A percentile compares a stretch with the other conserved stretches of the same genome.
These are phyloP conservation scores for Acorus calamus DNA, from an alignment of 106 monocot species.

Conservation along the genomic window DNA sequence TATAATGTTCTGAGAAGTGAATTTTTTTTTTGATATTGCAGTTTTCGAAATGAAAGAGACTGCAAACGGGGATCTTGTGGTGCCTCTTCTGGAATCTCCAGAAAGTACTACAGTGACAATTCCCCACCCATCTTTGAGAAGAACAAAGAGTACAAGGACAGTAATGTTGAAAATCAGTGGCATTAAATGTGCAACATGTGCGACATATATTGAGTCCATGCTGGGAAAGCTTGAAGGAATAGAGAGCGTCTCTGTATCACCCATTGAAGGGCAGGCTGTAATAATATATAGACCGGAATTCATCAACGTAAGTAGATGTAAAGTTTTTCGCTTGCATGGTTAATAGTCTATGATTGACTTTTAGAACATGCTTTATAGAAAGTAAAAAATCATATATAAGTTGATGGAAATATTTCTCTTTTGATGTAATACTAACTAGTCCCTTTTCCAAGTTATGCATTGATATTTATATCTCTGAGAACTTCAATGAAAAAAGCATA, in stretches of 20 bases:
- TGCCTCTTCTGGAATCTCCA: slow-evolving; percentile 29
- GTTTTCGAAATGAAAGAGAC: slow-evolving; percentile 23
- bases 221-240: slow-evolving; percentile 49
- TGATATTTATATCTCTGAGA: too few species aligned
- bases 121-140: slow-evolving; percentile 3
- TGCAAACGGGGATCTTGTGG: slow-evolving; percentile 26
- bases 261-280: slow-evolving; percentile 63
- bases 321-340: background rate
- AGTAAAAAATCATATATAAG: too few species aligned
- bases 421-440: too few species aligned
- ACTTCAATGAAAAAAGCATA: too few species aligned
- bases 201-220: slow-evolving; percentile 48
- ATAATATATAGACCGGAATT: slow-evolving; percentile 42
- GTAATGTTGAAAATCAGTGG: slow-evolving; percentile 50
- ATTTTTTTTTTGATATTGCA: too few species aligned
- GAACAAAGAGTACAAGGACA: slow-evolving; percentile 29
- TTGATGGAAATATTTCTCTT: too few species aligned
- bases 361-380: too few species aligned
- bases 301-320: slow-evolving; percentile 35
- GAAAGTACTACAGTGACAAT: slow-evolving; percentile 12
- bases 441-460: too few species aligned
- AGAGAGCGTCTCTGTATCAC: slow-evolving; percentile 47
- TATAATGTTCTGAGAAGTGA: too few species aligned
- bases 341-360: background rate
- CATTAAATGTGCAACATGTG: slow-evolving; percentile 58